Conservation (phyloP, 768 basidiomycete genomes). For the Daedaleopsis nitida region DNA sequence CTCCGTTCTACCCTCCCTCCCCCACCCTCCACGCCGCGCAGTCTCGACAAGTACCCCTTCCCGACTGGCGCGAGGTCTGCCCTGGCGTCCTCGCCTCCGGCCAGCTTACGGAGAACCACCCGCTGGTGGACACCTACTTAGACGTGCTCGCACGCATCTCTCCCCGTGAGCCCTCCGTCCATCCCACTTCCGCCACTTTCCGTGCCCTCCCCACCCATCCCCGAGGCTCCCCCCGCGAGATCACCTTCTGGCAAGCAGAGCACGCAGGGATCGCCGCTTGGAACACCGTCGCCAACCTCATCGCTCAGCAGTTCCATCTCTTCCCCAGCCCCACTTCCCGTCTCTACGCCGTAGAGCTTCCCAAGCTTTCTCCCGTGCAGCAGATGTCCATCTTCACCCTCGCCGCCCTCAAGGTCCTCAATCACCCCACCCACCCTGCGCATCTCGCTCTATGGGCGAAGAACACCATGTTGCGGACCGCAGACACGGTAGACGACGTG, state of each 20-base stretch:
- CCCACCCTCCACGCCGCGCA: slow-evolving; percentile 19
- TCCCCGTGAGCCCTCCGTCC: slow-evolving; percentile 24
- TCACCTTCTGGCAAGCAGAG: slow-evolving; percentile 12
- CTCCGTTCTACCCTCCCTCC: slow-evolving; percentile 29
- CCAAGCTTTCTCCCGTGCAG: slow-evolving; percentile 15
- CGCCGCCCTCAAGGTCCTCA: slow-evolving; percentile 61
- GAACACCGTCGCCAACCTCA: slow-evolving; percentile 10
- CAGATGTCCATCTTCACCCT: slow-evolving; percentile 47
- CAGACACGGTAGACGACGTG: slow-evolving; percentile 53
- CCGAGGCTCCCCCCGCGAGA: slow-evolving; percentile 4
- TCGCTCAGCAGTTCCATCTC: slow-evolving; percentile 14
- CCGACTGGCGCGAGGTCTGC: slow-evolving; percentile 30
- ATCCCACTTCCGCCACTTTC: neutral
- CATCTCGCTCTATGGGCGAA: slow-evolving; percentile 70
- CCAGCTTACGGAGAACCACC: slow-evolving; percentile 49
- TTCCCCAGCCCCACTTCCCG: slow-evolving; percentile 8
- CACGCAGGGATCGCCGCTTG: slow-evolving; percentile 14
- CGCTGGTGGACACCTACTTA: slow-evolving; percentile 53
- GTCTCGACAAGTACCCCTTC: slow-evolving; percentile 21
- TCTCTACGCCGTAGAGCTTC: slow-evolving; percentile 10
- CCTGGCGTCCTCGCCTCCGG: slow-evolving; percentile 41
- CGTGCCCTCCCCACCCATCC: neutral
- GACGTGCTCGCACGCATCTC: slow-evolving; percentile 43
- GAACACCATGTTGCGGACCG: slow-evolving; percentile 49
- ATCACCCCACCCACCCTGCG: slow-evolving; percentile 52